Evolutionary conservation across 352 stramenopile genomes (phyloP).

Genomic region (Phytophthora podocarpi): DNA sequence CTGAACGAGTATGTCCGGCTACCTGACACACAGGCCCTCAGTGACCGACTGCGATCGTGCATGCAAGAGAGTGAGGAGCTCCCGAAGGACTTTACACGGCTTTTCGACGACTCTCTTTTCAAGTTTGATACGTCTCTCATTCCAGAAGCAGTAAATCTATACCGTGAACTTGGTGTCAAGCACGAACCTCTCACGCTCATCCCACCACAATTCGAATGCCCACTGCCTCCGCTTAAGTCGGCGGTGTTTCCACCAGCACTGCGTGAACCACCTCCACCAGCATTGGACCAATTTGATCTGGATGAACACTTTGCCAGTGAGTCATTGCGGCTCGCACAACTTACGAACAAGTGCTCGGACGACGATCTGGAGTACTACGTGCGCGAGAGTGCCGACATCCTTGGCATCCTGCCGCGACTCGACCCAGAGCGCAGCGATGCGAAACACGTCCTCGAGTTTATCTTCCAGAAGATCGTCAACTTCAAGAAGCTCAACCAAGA

Average conservation of each 20-base stretch:
- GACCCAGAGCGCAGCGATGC: constrained; percentile 76
- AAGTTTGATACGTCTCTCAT: constrained; percentile 95
- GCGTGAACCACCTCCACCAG: constrained; percentile 87
- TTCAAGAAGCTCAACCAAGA: constrained; percentile 94
- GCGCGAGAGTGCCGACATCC: constrained; percentile 91
- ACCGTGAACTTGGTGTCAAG: constrained; percentile 92
- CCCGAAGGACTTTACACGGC: constrained; percentile 93
- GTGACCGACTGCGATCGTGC: constrained; percentile 92
- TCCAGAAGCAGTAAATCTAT: constrained; percentile 93
- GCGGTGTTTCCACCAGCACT: constrained; percentile 94
- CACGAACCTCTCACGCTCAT: constrained; percentile 96
- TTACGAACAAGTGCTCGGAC: constrained; percentile 96
- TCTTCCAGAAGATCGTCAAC: constrained; percentile 92
- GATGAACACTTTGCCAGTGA: constrained; percentile 96
- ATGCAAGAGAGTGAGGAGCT: constrained; percentile 95
- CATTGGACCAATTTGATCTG: constrained; percentile 96
- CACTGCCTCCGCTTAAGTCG: constrained; percentile 91
- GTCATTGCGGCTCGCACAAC: constrained; percentile 90
- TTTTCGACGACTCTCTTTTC: constrained; percentile 95
- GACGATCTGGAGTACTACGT: constrained; percentile 96
- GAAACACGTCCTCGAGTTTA: constrained; percentile 92
- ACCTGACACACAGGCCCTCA: constrained; percentile 94
- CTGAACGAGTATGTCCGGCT: constrained; percentile 90
- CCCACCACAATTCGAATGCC: constrained; percentile 94
- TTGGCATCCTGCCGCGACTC: constrained; percentile 86